These are phyloP conservation scores for Fomitopsis betulina DNA, from an alignment of 1,284 basidiomycete species.

Conservation along the genomic window DNA sequence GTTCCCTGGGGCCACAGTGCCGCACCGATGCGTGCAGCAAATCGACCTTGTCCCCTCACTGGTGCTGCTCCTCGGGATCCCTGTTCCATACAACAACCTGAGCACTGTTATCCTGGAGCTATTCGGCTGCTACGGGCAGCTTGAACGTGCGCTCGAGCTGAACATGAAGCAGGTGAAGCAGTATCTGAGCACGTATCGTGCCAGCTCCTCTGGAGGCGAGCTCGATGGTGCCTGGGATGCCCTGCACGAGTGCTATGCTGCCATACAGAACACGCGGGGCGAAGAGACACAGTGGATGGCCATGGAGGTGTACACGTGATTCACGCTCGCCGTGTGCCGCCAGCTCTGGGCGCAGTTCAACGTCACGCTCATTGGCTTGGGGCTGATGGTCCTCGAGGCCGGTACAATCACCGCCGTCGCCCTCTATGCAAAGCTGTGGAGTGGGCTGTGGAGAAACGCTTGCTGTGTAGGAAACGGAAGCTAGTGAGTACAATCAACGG, in stretches of 20 bases:
- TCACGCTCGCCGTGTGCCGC: constrained; percentile 71
- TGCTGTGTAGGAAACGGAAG: no score
- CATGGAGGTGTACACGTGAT: constrained; percentile 54
- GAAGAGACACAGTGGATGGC: constrained; percentile 29
- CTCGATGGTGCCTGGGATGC: constrained; percentile 61
- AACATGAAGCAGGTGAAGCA: constrained; percentile 77
- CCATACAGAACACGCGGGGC: constrained; percentile 18
- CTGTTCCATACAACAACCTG: no score
- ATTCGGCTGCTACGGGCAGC: constrained; percentile 46
- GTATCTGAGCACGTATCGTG: constrained; percentile 77
- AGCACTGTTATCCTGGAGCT: constrained; percentile 89
- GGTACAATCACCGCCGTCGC: constrained; percentile 44
- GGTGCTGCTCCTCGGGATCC: no score
- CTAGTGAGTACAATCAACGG: no score
- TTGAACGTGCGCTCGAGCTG: constrained; percentile 57
- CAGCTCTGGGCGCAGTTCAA: constrained; percentile 95
- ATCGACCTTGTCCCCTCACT: no score
- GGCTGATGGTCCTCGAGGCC: constrained; percentile 47
- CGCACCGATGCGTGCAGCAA: no score
- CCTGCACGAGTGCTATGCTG: constrained; percentile 45
- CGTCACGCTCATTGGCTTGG: no score
- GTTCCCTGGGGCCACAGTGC: no score
- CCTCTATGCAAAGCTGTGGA: constrained; percentile 43
- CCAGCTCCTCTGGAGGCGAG: constrained; percentile 66
- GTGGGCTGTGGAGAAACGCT: constrained; percentile 34